Evolutionary conservation across 495 filamentous ascomycete species (phyloP).

Genomic region (Daldinia grandis): DNA sequence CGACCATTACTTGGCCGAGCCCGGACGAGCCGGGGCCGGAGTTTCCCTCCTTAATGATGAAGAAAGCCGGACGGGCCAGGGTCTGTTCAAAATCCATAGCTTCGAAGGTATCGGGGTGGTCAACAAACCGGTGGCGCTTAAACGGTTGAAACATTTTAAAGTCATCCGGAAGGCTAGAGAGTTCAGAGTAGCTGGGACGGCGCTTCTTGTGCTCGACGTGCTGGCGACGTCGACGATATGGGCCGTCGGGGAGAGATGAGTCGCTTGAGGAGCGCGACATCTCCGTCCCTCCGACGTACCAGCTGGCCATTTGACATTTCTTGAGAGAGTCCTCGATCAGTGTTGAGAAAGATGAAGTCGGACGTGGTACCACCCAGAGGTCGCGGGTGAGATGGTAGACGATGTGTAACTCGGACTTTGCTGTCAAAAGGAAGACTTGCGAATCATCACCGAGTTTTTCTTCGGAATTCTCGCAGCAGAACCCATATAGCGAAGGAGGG

Average conservation of each 20-base stretch:
- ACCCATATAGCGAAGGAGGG: slow-evolving; percentile 10
- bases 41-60: slow-evolving; percentile 44
- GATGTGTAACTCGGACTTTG: slow-evolving; percentile 26
- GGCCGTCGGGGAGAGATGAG: slow-evolving; percentile 39
- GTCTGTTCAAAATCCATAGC: slow-evolving; percentile 28
- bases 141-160: slow-evolving; percentile 41
- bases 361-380: slow-evolving; percentile 40
- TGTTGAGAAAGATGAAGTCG: slow-evolving; percentile 18
- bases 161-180: slow-evolving; percentile 35
- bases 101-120: slow-evolving; percentile 21
- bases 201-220: slow-evolving; percentile 39
- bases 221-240: slow-evolving; percentile 30
- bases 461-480: slow-evolving; percentile 22
- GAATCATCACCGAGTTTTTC: slow-evolving; percentile 34
- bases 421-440: slow-evolving; percentile 33
- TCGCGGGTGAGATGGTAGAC: slow-evolving; percentile 20
- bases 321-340: slow-evolving; percentile 23
- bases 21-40: slow-evolving; percentile 4
- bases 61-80: slow-evolving; percentile 39
- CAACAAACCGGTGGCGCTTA: slow-evolving; percentile 39
- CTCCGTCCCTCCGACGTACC: slow-evolving; percentile 46
- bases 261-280: slow-evolving; percentile 49
- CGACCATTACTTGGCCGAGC: neutral
- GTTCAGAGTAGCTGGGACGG: slow-evolving; percentile 36
- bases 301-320: slow-evolving; percentile 48